phyloP scores from a whole-genome alignment of 1,284 basidiomycete species.

The Ceratobasidium sp. region DNA sequence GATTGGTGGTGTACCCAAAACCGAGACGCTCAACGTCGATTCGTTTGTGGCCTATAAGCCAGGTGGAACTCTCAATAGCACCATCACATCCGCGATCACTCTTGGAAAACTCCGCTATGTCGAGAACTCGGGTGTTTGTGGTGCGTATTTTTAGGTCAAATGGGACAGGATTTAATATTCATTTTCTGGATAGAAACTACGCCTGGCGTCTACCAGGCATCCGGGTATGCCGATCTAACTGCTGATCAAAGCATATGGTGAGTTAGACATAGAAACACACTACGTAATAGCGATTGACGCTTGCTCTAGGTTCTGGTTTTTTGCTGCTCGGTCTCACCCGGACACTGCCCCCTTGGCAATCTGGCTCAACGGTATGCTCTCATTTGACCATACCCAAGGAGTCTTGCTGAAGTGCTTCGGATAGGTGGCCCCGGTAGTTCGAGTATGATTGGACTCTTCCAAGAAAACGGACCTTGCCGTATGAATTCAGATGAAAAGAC shows the following conservation, averaged over 20 bases:
- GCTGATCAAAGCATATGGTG: constrained; percentile 57
- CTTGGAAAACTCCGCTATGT: constrained; percentile 60
- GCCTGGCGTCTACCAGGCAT: constrained; percentile 68
- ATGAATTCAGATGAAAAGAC: constrained; percentile 63
- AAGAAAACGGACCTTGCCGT: constrained; percentile 67
- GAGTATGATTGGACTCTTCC: constrained; percentile 47
- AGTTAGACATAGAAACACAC: background rate
- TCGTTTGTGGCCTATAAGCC: too few relatives aligned
- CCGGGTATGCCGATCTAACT: constrained; percentile 69
- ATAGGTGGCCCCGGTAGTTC: constrained; percentile 39
- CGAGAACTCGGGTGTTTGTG: constrained; percentile 72
- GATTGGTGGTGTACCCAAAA: constrained; percentile 12
- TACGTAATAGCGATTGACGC: constrained; percentile 43
- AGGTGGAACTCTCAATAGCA: too few relatives aligned
- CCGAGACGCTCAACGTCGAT: background rate
- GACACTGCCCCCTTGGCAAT: constrained; percentile 42
- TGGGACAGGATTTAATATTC: background rate
- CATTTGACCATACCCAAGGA: constrained; percentile 51
- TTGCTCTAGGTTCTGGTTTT: constrained; percentile 43
- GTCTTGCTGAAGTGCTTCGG: background rate
- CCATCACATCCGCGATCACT: too few relatives aligned
- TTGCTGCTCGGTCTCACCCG: constrained; percentile 42
- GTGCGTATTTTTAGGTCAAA: background rate
- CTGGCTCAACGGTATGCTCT: constrained; percentile 57
- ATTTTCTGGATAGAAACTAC: constrained; percentile 57